A percentile compares a stretch with the other conserved stretches of the same genome.
These are phyloP conservation scores for Fusarium praegraminearum DNA, from an alignment of 2,329 filamentous ascomycete species.

Conservation along the genomic window DNA sequence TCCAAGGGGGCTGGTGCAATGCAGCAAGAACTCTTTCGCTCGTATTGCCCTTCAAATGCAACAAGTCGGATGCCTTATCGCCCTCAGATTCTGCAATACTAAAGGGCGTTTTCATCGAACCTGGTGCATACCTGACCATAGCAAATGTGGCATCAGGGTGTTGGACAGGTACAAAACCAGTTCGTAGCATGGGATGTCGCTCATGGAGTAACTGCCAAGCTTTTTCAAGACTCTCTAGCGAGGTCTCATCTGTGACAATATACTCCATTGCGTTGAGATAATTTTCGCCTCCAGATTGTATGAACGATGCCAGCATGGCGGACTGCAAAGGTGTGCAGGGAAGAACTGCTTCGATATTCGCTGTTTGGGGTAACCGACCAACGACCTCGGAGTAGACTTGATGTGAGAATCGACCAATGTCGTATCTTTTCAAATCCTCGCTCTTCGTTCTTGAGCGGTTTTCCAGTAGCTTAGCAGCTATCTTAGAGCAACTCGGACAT, in stretches of 20 bases:
- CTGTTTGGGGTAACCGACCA: conserved; percentile 29
- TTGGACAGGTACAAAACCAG: conserved; percentile 75
- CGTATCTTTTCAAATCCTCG: conserved; percentile 45
- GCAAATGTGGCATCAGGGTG: conserved; percentile 73
- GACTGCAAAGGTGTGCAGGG: conserved; percentile 85
- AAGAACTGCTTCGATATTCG: conserved; percentile 67
- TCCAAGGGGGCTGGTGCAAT: conserved; percentile 73
- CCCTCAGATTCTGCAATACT: conserved; percentile 1
- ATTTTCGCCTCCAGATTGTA: conserved; percentile 72
- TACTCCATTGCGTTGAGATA: conserved; percentile 82
- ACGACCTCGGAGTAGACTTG: conserved; percentile 50
- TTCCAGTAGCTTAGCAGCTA: conserved; percentile 50
- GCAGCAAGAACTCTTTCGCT: conserved; percentile 53
- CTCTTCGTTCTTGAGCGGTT: conserved; percentile 16
- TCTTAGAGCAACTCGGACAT: conserved; percentile 60
- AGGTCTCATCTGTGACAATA: conserved; percentile 57
- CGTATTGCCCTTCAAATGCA: conserved; percentile 54
- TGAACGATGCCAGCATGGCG: conserved; percentile 82
- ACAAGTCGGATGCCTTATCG: conserved; percentile 46
- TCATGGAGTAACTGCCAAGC: conserved; percentile 71
- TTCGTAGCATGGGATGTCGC: conserved; percentile 78
- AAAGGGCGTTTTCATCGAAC: conserved; percentile 26
- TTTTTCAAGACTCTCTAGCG: conserved; percentile 56
- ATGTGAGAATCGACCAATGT: conserved; percentile 56
- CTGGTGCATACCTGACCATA: conserved; percentile 73